These are phyloP conservation scores for Globisporangium perplexum DNA, from an alignment of 352 stramenopile species.

Conservation along the genomic window DNA sequence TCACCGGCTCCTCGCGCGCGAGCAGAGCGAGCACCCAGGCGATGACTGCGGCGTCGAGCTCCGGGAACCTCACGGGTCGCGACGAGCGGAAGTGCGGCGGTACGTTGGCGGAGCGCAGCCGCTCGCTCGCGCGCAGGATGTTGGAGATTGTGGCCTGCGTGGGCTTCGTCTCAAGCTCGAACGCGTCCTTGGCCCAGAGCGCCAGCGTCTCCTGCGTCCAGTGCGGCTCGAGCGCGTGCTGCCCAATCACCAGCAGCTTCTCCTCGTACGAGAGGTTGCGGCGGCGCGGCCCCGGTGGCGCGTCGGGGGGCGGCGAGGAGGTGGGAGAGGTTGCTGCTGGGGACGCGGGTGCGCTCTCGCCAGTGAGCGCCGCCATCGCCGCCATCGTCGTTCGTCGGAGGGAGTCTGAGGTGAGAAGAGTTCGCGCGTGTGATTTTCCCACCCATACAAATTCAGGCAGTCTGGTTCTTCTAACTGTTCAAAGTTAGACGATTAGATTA, in stretches of 20 bases:
- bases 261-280: slow-evolving; percentile 62
- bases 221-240: slow-evolving; percentile 42
- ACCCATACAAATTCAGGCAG: too few relatives aligned
- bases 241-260: slow-evolving; percentile 48
- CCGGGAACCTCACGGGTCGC: slow-evolving; percentile 40
- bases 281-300: slow-evolving; percentile 3
- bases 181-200: slow-evolving; percentile 48
- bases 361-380: too few relatives aligned
- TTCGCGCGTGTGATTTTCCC: too few relatives aligned
- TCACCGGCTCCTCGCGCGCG: slow-evolving; percentile 17
- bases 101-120: slow-evolving; percentile 34
- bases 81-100: slow-evolving; percentile 35
- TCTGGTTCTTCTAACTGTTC: too few relatives aligned
- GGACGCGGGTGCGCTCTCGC: background rate
- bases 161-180: slow-evolving; percentile 36
- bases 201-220: slow-evolving; percentile 53
- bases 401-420: too few relatives aligned
- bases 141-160: slow-evolving; percentile 68
- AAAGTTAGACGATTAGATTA: too few relatives aligned
- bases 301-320: too few relatives aligned
- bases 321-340: too few relatives aligned
- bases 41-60: slow-evolving; percentile 41
- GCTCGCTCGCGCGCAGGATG: slow-evolving; percentile 38
- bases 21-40: slow-evolving; percentile 38
- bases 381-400: too few relatives aligned